phyloP scores from a whole-genome alignment of 2,329 filamentous ascomycete genomes.

The Nemania diffusa region DNA sequence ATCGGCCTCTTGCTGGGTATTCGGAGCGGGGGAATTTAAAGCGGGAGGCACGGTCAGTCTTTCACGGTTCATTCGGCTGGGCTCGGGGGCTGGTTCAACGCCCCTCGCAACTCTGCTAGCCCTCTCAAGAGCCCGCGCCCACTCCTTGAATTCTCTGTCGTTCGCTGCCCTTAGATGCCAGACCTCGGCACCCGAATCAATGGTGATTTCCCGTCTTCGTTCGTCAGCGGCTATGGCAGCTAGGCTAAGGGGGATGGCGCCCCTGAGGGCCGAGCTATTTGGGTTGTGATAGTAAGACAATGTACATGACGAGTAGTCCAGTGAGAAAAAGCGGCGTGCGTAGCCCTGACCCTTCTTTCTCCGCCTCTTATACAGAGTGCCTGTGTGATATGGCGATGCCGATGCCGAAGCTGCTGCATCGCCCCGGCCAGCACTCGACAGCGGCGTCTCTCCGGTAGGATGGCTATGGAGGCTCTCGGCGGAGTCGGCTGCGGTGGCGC shows the following conservation, averaged over 20 bases:
- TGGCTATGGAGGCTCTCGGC: slow-evolving; percentile 71
- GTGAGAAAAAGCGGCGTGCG: slow-evolving; percentile 91
- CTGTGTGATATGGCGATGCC: slow-evolving; percentile 84
- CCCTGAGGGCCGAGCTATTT: slow-evolving; percentile 89
- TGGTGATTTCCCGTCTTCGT: slow-evolving; percentile 88
- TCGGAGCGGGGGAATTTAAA: slow-evolving; percentile 47
- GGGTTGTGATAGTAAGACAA: slow-evolving; percentile 96
- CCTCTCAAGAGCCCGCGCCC: slow-evolving; percentile 85
- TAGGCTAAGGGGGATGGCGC: slow-evolving; percentile 89
- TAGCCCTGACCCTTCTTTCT: slow-evolving; percentile 95
- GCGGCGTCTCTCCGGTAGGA: slow-evolving; percentile 51
- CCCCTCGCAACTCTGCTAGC: slow-evolving; percentile 75
- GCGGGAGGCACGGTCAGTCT: slow-evolving; percentile 40
- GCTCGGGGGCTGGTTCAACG: slow-evolving; percentile 54
- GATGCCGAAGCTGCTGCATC: slow-evolving; percentile 56
- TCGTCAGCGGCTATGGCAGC: slow-evolving; percentile 93
- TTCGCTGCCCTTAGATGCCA: slow-evolving; percentile 92
- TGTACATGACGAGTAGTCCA: slow-evolving; percentile 94
- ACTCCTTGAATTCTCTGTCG: slow-evolving; percentile 84
- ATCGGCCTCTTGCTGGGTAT: slow-evolving; percentile 51
- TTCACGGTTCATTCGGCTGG: slow-evolving; percentile 42
- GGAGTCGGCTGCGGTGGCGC: slow-evolving; percentile 62
- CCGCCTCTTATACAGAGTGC: slow-evolving; percentile 86
- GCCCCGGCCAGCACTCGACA: slow-evolving; percentile 64
- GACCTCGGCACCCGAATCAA: slow-evolving; percentile 95